Conservation (phyloP, 805 yeast genomes). For the Pichia insulana region DNA sequence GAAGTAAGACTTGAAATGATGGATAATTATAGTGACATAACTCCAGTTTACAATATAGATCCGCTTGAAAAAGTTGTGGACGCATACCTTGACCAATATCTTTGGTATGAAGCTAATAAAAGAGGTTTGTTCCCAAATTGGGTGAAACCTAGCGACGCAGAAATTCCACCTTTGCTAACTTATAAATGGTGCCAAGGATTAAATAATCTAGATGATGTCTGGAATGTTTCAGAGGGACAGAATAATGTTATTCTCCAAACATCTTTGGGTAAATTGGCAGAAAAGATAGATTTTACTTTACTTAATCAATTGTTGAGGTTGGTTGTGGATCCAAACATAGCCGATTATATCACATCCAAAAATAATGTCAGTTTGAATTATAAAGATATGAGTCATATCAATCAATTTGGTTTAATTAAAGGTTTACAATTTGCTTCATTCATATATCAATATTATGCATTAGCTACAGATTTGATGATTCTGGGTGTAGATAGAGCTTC, state of each 20-base stretch:
- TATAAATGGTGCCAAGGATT: constrained; percentile 94
- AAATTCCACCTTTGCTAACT: constrained; percentile 83
- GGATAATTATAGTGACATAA: constrained; percentile 77
- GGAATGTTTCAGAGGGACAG: constrained; percentile 72
- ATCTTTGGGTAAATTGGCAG: constrained; percentile 58
- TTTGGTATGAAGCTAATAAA: constrained; percentile 93
- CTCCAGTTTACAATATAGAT: constrained; percentile 82
- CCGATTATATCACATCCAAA: constrained; percentile 89
- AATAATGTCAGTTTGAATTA: constrained; percentile 74
- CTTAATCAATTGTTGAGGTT: constrained; percentile 73
- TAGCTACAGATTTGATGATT: constrained; percentile 70
- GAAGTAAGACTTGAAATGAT: constrained; percentile 83
- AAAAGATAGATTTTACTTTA: constrained; percentile 81
- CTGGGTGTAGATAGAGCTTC: constrained; percentile 81
- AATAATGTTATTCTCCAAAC: constrained; percentile 82
- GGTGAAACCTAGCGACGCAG: constrained; percentile 92
- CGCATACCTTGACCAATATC: constrained; percentile 88
- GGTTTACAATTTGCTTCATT: constrained; percentile 90
- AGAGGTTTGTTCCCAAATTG: constrained; percentile 86
- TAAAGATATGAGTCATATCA: constrained; percentile 92
- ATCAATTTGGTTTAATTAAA: constrained; percentile 77
- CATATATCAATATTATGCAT: constrained; percentile 82
- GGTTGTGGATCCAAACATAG: constrained; percentile 81
- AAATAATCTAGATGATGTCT: constrained; percentile 66
- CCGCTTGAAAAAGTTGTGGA: constrained; percentile 94